phyloP scores from a whole-genome alignment of 495 filamentous ascomycete species.

The Bacidia rubella region DNA sequence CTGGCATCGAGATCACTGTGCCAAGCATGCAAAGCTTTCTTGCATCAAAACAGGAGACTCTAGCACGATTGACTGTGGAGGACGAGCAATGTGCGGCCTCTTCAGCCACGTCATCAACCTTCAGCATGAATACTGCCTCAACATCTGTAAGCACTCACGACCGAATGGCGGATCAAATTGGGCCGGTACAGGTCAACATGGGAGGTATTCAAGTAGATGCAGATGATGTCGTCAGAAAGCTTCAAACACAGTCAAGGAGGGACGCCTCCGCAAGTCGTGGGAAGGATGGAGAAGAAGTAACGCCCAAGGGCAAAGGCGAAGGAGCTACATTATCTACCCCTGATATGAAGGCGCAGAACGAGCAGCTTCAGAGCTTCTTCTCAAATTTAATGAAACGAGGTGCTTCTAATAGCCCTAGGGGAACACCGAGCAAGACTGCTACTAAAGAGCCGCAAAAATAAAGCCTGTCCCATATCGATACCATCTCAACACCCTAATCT shows the following conservation, averaged over 20 bases:
- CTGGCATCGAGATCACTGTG: conserved; percentile 52
- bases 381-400: conserved; percentile 47
- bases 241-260: conserved; percentile 37
- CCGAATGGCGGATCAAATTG: conserved; percentile 75
- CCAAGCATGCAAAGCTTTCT: conserved; percentile 75
- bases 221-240: conserved; percentile 81
- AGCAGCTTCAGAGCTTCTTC: conserved; percentile 56
- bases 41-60: conserved; percentile 50
- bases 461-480: neutral
- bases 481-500: too few relatives aligned
- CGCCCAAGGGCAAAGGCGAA: neutral
- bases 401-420: conserved; percentile 13
- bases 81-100: conserved; percentile 18
- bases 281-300: conserved; percentile 2
- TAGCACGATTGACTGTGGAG: conserved; percentile 58
- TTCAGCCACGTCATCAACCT: conserved; percentile 22
- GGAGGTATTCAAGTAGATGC: conserved; percentile 94
- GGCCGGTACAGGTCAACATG: conserved; percentile 93
- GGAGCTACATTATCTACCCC: conserved; percentile 21
- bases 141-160: conserved; percentile 20
- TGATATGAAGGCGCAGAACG: conserved; percentile 51
- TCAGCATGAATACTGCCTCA: conserved; percentile 22
- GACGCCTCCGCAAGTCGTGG: neutral
- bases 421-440: conserved; percentile 8
- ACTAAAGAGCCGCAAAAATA: conserved; percentile 10